Evolutionary conservation across 2,329 filamentous ascomycete genomes (phyloP), one percentile per base, ranked within the genome.

Genomic region (Verticillium nubilum): DNA sequence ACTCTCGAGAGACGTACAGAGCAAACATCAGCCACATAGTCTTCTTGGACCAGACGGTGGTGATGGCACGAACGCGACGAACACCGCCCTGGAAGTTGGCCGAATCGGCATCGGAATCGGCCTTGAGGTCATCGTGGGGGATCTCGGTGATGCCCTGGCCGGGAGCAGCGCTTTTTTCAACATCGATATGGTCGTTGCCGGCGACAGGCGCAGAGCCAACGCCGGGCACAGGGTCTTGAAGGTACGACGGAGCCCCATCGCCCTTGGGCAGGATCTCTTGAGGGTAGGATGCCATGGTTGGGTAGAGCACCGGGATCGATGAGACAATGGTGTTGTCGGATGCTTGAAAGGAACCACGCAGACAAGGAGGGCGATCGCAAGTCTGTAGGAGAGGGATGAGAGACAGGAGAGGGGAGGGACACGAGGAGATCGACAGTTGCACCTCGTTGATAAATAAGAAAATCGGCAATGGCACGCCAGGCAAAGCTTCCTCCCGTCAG

Each of bases 1-100:
- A n/a, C n/a, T n/a, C n/a, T 5, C 2, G 6, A 6, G 17, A 29
- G 25, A 56, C 73, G 59, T 65, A 79, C 77, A 78, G 66, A 33
- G 62, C 67, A 61, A 78, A 78, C 56, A 74, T 74, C 54, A 66
- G 59, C 70, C 70, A 75, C 58, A 77, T 65, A 23, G 71, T 70
- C 64, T 68, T 72, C 54, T 63, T 70, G 35, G 68, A 71, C 75
- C 75, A 78, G 31, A 76, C 67, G 3, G 67, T 66, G 4, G 76
- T 78, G 60, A 76, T 66, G 6, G 76, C 76, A 59, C 75, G 70
- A 35, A 76, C 74, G 17, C 66, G 65, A 60, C 70, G 68, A 19
- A 78, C 74, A 63, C 76, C 76, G 13, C 69, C 69, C 59, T 76
- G 73, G 60, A 72, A 70, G 37, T 68, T 59, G 25, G 68, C 59